Percentiles rank a stretch among this genome's conserved stretches.
phyloP scores from a whole-genome alignment of 2,329 filamentous ascomycete genomes.

The Aureobasidium sp. region DNA sequence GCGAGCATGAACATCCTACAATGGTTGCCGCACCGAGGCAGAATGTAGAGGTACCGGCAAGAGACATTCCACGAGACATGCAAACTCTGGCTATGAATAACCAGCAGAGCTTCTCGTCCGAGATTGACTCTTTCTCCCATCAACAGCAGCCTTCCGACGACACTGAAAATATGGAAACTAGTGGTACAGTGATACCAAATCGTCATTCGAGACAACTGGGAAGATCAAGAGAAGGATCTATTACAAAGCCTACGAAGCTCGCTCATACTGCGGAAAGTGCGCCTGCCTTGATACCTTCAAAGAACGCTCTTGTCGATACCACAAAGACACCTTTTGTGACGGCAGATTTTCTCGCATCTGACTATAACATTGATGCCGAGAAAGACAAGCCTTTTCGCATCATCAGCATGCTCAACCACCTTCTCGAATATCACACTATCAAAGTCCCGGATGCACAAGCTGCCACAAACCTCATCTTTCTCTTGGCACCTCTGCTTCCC shows the following conservation, averaged over 20 bases:
- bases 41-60: conserved; percentile 1
- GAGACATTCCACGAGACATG: conserved; percentile 31
- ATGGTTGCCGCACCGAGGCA: background rate
- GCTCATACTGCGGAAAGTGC: conserved; percentile 24
- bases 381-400: conserved; percentile 33
- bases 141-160: conserved; percentile 17
- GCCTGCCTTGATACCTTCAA: background rate
- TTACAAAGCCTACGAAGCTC: conserved; percentile 1
- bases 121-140: conserved; percentile 16
- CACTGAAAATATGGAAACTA: conserved; percentile 34
- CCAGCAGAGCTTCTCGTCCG: conserved; percentile 28
- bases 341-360: conserved; percentile 30
- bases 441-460: conserved; percentile 41
- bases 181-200: conserved; percentile 36
- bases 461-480: conserved; percentile 40
- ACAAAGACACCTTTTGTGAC: conserved; percentile 27
- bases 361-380: conserved; percentile 30
- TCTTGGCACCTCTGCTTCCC: conserved; percentile 41
- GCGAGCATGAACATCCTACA: background rate
- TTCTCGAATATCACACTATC: conserved; percentile 36
- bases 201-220: conserved; percentile 4
- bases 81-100: conserved; percentile 35
- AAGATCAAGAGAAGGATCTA: conserved; percentile 2
- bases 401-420: conserved; percentile 36
- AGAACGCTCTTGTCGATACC: background rate